Evolutionary conservation across 1,139 yeast species (phyloP), one percentile per base, ranked within the genome.

Genomic region (Zygoascus meyerae): DNA sequence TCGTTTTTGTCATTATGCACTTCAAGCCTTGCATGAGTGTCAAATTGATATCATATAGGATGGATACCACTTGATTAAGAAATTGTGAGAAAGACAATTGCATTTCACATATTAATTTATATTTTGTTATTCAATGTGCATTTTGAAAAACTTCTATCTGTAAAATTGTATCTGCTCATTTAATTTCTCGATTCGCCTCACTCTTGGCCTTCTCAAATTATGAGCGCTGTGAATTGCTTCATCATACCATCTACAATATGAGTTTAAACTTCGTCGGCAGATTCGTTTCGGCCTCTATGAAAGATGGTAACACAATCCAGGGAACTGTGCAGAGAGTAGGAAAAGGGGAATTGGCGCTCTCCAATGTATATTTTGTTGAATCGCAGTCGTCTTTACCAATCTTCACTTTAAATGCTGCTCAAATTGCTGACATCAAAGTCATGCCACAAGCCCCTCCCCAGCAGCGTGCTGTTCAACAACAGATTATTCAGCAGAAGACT

Each of bases 261-360:
- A 30, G 29, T 17, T 30, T 30, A 28, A 61, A 59, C 46, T 64
- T 64, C 44, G 48, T 59, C 16, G 64, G 65, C 33, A 54, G 58
- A 28, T 45, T 50, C 9, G 68, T 63, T 8, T 52, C 61, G 18
- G 57, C 60, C 30, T 52, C 59, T 30, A 54, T 61, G n/a, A 51
- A 52, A 34, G 60, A 62, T 46, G 57, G 55, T 11, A 41, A 56
- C 3, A 51, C 52, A 31, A 52, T 66, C 2, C 53, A 49, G 14
- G 70, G 70, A 3, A 52, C 56, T 2, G 69, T 66, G n/a, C 49
- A 54, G 28, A 52, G 55, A 15, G 65, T 66, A 16, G 56, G 48
- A 26, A 57, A 62, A 33, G 64, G 66, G 41, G 52, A 52, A 33
- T 55, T 66, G 40, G 48, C 51, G 8, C 56, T 66, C 3, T 46